These are phyloP conservation scores for Exophiala sp. DNA, from an alignment of 2,329 filamentous ascomycete genomes.

Conservation along the genomic window DNA sequence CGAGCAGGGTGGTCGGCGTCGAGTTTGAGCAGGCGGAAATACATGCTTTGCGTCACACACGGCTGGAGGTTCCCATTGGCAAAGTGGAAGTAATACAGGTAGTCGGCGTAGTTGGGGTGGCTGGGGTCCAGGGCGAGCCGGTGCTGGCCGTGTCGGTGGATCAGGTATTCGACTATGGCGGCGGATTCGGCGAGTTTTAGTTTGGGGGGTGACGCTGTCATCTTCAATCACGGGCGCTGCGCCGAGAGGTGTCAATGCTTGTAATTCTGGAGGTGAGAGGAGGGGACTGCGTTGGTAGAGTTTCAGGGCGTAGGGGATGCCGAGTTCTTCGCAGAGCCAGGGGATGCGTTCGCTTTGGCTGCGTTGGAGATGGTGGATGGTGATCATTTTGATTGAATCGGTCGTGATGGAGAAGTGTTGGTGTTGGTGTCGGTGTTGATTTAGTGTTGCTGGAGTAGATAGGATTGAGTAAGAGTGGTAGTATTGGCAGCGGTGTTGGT, in stretches of 20 bases:
- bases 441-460: too few species aligned
- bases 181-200: conserved; percentile 54
- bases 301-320: conserved; percentile 44
- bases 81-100: conserved; percentile 61
- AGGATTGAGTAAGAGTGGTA: too few species aligned
- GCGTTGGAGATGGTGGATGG: conserved; percentile 49
- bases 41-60: conserved; percentile 32
- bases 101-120: conserved; percentile 51
- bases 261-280: conserved; percentile 36
- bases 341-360: conserved; percentile 59
- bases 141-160: conserved; percentile 48
- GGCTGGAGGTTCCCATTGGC: conserved; percentile 44
- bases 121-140: conserved; percentile 43
- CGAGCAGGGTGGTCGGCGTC: neutral
- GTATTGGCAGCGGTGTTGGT: too few species aligned
- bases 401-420: too few species aligned
- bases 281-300: conserved; percentile 39
- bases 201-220: neutral
- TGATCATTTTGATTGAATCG: conserved; percentile 31
- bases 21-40: conserved; percentile 1
- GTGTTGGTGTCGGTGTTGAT: neutral
- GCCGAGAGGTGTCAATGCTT: conserved; percentile 31
- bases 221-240: conserved; percentile 11
- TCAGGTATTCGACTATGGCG: conserved; percentile 58
- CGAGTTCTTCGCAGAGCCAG: conserved; percentile 61